phyloP scores from a whole-genome alignment of 225 moss, liverwort and hornwort species.

The Lunularia cruciata region DNA sequence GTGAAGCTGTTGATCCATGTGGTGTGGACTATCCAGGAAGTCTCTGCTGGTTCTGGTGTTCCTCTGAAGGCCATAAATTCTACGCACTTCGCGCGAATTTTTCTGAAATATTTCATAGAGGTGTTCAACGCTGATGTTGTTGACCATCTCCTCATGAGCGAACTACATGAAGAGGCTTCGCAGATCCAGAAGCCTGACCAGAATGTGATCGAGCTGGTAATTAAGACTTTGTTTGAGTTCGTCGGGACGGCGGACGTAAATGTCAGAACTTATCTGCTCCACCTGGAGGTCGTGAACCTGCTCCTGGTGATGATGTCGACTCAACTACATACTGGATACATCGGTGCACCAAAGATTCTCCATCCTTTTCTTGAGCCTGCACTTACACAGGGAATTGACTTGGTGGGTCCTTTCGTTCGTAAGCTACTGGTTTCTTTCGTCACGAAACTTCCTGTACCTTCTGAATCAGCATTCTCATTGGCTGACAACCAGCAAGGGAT shows the following conservation, averaged over 20 bases:
- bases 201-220: slow-evolving; percentile 44
- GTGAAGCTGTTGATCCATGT: slow-evolving; percentile 52
- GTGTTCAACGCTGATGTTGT: slow-evolving; percentile 51
- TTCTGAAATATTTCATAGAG: slow-evolving; percentile 54
- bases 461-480: slow-evolving; percentile 31
- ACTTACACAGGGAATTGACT: slow-evolving; percentile 45
- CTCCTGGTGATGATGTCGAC: slow-evolving; percentile 56
- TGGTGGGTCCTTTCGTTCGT: slow-evolving; percentile 46
- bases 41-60: slow-evolving; percentile 16
- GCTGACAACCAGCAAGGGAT: slow-evolving; percentile 33
- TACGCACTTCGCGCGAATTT: slow-evolving; percentile 45
- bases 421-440: slow-evolving; percentile 47
- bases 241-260: slow-evolving; percentile 41
- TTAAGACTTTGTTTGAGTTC: slow-evolving; percentile 38
- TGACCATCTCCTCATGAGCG: slow-evolving; percentile 42
- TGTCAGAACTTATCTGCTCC: slow-evolving; percentile 42
- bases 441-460: slow-evolving; percentile 43
- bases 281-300: slow-evolving; percentile 52
- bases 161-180: slow-evolving; percentile 39
- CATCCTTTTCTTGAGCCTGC: slow-evolving; percentile 52
- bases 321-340: slow-evolving; percentile 45
- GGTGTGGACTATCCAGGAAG: slow-evolving; percentile 54
- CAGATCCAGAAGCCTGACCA: slow-evolving; percentile 33
- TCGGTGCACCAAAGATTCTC: slow-evolving; percentile 42
- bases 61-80: slow-evolving; percentile 50